Percentiles rank a stretch among this genome's conserved stretches.
phyloP scores from a whole-genome alignment of 2,329 filamentous ascomycete species.

The Calonectria ilicicola region DNA sequence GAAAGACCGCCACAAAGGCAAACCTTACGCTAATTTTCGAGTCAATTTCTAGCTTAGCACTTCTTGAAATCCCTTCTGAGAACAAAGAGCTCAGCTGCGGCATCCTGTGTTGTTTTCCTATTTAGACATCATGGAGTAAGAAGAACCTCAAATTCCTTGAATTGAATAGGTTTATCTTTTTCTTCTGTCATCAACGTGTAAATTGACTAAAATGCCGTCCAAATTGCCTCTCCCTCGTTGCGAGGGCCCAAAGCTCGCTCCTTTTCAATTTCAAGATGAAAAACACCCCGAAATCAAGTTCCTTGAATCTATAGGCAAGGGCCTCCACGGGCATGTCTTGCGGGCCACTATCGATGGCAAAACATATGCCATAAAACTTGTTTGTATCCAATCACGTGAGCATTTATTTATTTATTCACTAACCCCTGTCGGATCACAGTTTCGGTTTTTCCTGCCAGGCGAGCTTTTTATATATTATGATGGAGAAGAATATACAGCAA shows the following conservation, averaged over 20 bases:
- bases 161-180: neutral
- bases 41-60: too few species aligned
- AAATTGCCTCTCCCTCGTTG: neutral
- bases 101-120: too few species aligned
- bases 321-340: neutral
- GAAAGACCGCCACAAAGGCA: too few species aligned
- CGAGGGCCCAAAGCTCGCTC: neutral
- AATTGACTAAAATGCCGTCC: neutral
- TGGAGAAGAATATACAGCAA: neutral
- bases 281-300: neutral
- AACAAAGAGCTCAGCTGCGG: too few species aligned
- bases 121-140: too few species aligned
- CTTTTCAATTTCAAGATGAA: neutral
- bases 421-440: neutral
- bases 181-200: neutral
- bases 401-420: neutral
- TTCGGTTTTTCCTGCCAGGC: neutral
- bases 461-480: neutral
- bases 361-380: neutral
- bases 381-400: neutral
- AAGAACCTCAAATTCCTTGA: too few species aligned
- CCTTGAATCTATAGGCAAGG: neutral
- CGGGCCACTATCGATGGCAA: neutral
- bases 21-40: too few species aligned
- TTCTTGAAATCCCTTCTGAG: too few species aligned